phyloP scores from a whole-genome alignment of 495 filamentous ascomycete genomes.

The Daldinia childiae region DNA sequence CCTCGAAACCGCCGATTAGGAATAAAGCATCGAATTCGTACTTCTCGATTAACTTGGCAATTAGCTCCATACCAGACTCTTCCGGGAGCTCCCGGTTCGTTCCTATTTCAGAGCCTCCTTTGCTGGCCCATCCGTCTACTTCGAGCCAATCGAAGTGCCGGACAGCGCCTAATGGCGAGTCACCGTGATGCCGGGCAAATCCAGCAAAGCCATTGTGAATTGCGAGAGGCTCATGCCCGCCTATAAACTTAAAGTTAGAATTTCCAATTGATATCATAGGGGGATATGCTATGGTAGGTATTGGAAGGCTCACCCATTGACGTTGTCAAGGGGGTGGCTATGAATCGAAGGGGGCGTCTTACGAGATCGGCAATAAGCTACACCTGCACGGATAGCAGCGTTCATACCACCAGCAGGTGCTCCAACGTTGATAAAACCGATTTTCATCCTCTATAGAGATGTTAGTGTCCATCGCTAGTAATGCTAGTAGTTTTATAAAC shows the following conservation, averaged over 20 bases:
- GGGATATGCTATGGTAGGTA: background rate
- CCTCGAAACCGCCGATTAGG: conserved; percentile 95
- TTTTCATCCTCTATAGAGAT: conserved; percentile 75
- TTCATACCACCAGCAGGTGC: conserved; percentile 99
- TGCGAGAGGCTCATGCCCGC: conserved; percentile 86
- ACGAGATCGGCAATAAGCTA: conserved; percentile 94
- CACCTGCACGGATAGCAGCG: conserved; percentile 91
- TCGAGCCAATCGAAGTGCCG: conserved; percentile 90
- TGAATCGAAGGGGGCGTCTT: conserved; percentile 7
- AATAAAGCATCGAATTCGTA: conserved; percentile 93
- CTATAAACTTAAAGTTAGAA: conserved; percentile 17
- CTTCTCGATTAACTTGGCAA: conserved; percentile 84
- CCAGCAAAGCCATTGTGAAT: conserved; percentile 98
- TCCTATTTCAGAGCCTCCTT: conserved; percentile 96
- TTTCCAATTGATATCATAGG: background rate
- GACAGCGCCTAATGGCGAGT: conserved; percentile 82
- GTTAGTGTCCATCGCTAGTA: conserved; percentile 30
- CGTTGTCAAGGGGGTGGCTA: background rate
- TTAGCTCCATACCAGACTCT: conserved; percentile 81
- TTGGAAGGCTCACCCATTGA: background rate
- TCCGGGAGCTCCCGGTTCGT: conserved; percentile 92
- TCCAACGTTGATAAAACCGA: conserved; percentile 96
- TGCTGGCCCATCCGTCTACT: conserved; percentile 92
- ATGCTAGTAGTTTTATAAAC: conserved; percentile 24
- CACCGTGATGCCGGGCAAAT: conserved; percentile 86